phyloP scores from a whole-genome alignment of 768 basidiomycete genomes.

The Leccinum disarticulatum region DNA sequence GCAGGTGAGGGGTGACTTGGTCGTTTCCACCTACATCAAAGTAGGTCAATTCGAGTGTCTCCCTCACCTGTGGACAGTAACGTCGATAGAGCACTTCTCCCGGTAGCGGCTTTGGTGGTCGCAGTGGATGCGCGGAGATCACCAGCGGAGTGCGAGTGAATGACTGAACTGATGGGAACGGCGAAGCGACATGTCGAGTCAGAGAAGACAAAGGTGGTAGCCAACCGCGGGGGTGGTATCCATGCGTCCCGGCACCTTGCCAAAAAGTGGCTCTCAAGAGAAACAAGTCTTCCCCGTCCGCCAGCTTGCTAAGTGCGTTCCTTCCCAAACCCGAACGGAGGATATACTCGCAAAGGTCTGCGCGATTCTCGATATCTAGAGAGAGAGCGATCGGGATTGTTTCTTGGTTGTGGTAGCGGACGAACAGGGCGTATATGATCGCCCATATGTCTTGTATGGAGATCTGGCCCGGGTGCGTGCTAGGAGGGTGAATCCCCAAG shows the following conservation, averaged over 20 bases:
- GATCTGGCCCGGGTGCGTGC: slow-evolving; percentile 13
- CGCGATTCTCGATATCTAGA: slow-evolving; percentile 26
- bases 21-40: slow-evolving; percentile 24
- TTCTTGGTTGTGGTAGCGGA: slow-evolving; percentile 38
- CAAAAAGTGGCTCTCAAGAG: slow-evolving; percentile 46
- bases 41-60: slow-evolving; percentile 31
- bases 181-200: slow-evolving; percentile 18
- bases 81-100: slow-evolving; percentile 42
- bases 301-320: slow-evolving; percentile 3
- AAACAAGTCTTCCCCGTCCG: slow-evolving; percentile 32
- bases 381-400: slow-evolving; percentile 40
- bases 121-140: slow-evolving; percentile 50
- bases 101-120: slow-evolving; percentile 45
- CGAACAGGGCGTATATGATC: slow-evolving; percentile 42
- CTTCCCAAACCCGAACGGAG: slow-evolving; percentile 38
- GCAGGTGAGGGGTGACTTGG: slow-evolving; percentile 34
- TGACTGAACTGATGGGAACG: slow-evolving; percentile 38
- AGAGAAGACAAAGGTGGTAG: slow-evolving; percentile 32
- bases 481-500: slow-evolving; percentile 11
- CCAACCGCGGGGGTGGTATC: slow-evolving; percentile 34
- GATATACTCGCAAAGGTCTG: slow-evolving; percentile 39
- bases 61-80: slow-evolving; percentile 35
- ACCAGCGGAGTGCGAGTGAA: slow-evolving; percentile 48
- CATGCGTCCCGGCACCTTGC: slow-evolving; percentile 47
- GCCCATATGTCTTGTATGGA: slow-evolving; percentile 40